These are phyloP conservation scores for Wallacemonas sp. DNA, from an alignment of 208 protist species.

Conservation along the genomic window DNA sequence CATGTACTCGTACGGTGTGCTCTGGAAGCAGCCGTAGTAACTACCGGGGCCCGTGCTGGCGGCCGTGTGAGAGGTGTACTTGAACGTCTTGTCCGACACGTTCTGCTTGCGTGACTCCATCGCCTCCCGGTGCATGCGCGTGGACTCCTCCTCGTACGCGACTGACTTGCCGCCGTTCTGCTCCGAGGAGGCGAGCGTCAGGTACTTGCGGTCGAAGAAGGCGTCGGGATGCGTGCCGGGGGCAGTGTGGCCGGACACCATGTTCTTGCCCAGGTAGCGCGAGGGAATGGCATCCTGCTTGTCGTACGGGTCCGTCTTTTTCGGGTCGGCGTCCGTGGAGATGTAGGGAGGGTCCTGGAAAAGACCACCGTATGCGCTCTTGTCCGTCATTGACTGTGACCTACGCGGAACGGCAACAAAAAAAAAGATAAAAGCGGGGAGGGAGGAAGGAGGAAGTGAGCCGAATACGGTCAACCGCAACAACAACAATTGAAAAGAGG, in stretches of 20 bases:
- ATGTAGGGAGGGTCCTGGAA: constrained; percentile 85
- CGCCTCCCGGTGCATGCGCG: constrained; percentile 18
- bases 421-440: constrained; percentile 14
- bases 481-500: too few relatives aligned
- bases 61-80: constrained; percentile 66
- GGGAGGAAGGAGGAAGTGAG: not conserved
- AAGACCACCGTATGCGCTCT: constrained; percentile 83
- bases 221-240: constrained; percentile 53
- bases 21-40: constrained; percentile 87
- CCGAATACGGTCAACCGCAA: too few relatives aligned
- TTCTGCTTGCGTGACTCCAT: constrained; percentile 35
- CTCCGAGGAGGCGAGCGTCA: constrained; percentile 74
- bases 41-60: constrained; percentile 81
- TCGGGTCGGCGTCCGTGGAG: constrained; percentile 61
- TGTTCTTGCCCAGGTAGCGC: constrained; percentile 75
- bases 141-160: constrained; percentile 41
- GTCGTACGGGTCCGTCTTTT: constrained; percentile 80
- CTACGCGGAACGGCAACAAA: not conserved
- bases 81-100: constrained; percentile 70
- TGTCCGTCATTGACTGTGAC: constrained; percentile 49
- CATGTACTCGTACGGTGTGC: constrained; percentile 72
- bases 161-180: constrained; percentile 72
- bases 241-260: constrained; percentile 43
- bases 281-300: constrained; percentile 82
- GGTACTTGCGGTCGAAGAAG: constrained; percentile 75